Evolutionary conservation across 2,329 filamentous ascomycete genomes (phyloP).

Genomic region (Hymenoscyphus fructigenus): DNA sequence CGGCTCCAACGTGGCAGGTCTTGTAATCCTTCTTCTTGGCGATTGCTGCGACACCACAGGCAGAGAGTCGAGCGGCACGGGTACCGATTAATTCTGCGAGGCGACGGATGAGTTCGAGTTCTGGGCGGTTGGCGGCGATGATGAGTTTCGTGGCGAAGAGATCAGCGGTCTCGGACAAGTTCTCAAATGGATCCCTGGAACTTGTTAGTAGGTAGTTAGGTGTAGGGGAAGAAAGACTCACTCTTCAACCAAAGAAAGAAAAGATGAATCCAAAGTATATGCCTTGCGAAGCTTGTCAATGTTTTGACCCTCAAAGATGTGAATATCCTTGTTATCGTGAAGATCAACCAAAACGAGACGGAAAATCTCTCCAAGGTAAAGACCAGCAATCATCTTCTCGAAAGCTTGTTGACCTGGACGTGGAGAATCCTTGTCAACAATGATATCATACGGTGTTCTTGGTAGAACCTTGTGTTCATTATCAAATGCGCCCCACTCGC

Average conservation of each 20-base stretch:
- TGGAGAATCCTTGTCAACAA: conserved; percentile 87
- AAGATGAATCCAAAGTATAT: conserved; percentile 89
- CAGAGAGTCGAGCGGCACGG: conserved; percentile 85
- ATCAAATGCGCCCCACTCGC: conserved; percentile 96
- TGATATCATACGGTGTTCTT: conserved; percentile 78
- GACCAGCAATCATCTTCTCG: conserved; percentile 95
- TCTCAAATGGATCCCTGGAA: conserved; percentile 86
- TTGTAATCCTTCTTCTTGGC: conserved; percentile 93
- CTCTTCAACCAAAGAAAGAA: conserved; percentile 91
- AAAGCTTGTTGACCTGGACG: conserved; percentile 93
- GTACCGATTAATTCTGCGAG: conserved; percentile 93
- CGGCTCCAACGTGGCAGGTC: conserved; percentile 89
- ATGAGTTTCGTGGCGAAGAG: conserved; percentile 75
- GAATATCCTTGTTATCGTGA: conserved; percentile 70
- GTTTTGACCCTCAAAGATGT: conserved; percentile 83
- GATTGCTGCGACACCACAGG: conserved; percentile 93
- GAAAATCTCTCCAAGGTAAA: conserved; percentile 95
- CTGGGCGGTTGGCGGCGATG: conserved; percentile 68
- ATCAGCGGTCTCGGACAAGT: conserved; percentile 84
- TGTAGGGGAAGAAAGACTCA: conserved; percentile 42
- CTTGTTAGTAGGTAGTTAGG: conserved; percentile 23
- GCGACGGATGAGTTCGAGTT: conserved; percentile 86
- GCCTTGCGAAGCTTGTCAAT: conserved; percentile 77
- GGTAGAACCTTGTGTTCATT: conserved; percentile 89
- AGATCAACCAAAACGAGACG: conserved; percentile 82